Evolutionary conservation across 352 stramenopile species (phyloP), one percentile per base, ranked within the genome.

Genomic region (Globisporangium irregulare): DNA sequence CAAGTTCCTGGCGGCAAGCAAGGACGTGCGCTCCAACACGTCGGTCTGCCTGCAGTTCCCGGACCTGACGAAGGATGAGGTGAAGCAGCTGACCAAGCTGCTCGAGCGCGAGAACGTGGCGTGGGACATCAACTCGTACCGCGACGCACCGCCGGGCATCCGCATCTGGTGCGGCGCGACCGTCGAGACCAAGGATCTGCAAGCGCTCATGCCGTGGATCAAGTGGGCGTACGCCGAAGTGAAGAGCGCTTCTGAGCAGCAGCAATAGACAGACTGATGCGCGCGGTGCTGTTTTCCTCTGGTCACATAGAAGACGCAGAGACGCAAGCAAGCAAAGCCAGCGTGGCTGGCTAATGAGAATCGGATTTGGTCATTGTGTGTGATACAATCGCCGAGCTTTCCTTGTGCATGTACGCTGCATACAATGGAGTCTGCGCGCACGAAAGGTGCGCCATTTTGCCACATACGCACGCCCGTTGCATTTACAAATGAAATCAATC

Each of bases 151-250:
- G 43, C 93, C 97, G 12, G 98, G 97, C 20, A 97, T 99, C 69
- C 89, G 97, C 63, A 99, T 99, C 82, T 99, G 98, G 98, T 99
- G 97, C 78, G 98, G 98, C 65, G 97, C 97, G n/a, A 99, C 98
- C 5, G 97, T 99, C 54, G 97, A 99, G 82, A 98, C 93, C 55
- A 91, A 95, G 67, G 97, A 99, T 82, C 70, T 99, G 10, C 94
- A 99, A 75, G 94, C 94, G 62, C 77, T 99, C 63, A 95, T 99
- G 86, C 98, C 98, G 12, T 99, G 97, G 97, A 92, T 99, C 75
- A 96, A 98, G 79, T 99, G 97, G 96, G 97, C 97, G 20, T 99
- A 98, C 74, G 86, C 97, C 10, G 86, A 98, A 74, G 90, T 94
- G 43, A 97, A 97, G 72, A 79, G 74, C 51, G 70, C 70, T 3